Base-by-base conservation (phyloP, 441 rosid genomes). In the Oxalis stricta region DNA sequence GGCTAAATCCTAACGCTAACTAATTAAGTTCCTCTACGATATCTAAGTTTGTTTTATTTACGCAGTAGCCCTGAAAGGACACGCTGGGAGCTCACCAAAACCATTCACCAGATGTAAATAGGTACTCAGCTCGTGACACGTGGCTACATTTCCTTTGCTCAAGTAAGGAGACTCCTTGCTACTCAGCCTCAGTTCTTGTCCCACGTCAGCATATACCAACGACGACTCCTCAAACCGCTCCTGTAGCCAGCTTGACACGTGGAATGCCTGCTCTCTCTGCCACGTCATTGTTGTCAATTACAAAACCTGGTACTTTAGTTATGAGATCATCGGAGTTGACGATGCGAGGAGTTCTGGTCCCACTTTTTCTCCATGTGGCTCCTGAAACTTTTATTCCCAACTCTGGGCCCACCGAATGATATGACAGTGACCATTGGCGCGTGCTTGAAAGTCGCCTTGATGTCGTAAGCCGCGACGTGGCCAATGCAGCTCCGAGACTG, bases 381-480 rank as follows among this genome's bases (percentile, higher is more conserved):
- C 23, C 66, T 37, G 48, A 71, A 67, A 34, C 48, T 59, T 17
- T 31, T 50, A 42, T 71, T 67, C 2, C 77, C 77, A 3, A 71
- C 73, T 19, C 77, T 70, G 2, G 73, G 77, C 16, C 77, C 71
- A 0, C 73, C 77, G 32, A 71, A 71, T 0, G 73, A 71, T 20
- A 71, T 16, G 13, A 71, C 77, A 2, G 76, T 71, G 21, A 66
- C 68, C 41, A 55, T 52, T 2, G 66, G 64, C n/a, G 36, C 50
- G 13, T 42, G 22, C 8, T 9, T 9, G 15, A 67, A 61, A 10
- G 24, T 49, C 0, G 63, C 42, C 24, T 56, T 55, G 26, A 71
- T 35, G 12, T 71, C 73, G 19, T 64, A 41, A 0, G 77, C 77
- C 0, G 69, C 44, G 1, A 71, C 54, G 66, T 67, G 0, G 69